phyloP scores from a whole-genome alignment of 345 rosid genomes.

The Brassica carinata region DNA sequence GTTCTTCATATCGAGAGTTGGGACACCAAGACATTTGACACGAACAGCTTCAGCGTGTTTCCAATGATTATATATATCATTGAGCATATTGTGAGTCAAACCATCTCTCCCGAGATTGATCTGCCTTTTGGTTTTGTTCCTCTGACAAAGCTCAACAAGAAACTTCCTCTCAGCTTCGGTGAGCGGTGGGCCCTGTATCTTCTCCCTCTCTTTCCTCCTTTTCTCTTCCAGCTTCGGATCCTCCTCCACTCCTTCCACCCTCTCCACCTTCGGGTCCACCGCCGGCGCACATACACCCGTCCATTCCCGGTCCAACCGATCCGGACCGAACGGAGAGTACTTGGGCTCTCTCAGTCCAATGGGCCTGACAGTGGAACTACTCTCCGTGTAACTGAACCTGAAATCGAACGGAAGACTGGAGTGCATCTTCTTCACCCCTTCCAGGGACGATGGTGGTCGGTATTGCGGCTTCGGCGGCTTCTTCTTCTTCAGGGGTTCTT shows the following conservation, averaged over 20 bases:
- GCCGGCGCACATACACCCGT: slow-evolving; percentile 92
- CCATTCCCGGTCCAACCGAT: slow-evolving; percentile 73
- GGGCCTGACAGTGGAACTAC: slow-evolving; percentile 64
- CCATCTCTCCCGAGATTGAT: slow-evolving; percentile 92
- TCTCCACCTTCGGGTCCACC: slow-evolving; percentile 59
- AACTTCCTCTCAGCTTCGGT: slow-evolving; percentile 77
- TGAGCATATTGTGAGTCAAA: slow-evolving; percentile 92
- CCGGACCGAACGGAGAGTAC: slow-evolving; percentile 93
- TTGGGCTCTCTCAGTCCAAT: slow-evolving; percentile 94
- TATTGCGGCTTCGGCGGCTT: slow-evolving; percentile 61
- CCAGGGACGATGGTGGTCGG: slow-evolving; percentile 89
- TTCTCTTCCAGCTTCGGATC: slow-evolving; percentile 76
- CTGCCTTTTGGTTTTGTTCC: slow-evolving; percentile 69
- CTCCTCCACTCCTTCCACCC: slow-evolving; percentile 65
- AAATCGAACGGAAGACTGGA: slow-evolving; percentile 85
- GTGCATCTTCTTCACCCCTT: slow-evolving; percentile 50
- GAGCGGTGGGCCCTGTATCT: slow-evolving; percentile 67
- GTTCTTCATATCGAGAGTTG: slow-evolving; percentile 90
- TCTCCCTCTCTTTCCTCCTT: slow-evolving; percentile 58
- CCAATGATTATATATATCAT: slow-evolving; percentile 89
- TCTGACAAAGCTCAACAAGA: slow-evolving; percentile 69
- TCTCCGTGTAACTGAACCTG: slow-evolving; percentile 88
- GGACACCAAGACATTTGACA: slow-evolving; percentile 84
- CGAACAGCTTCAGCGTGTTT: slow-evolving; percentile 76
- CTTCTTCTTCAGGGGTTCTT: slow-evolving; percentile 32